A percentile compares a stretch with the other conserved stretches of the same genome.
These are phyloP conservation scores for Paramarasmius palmivorus DNA, from an alignment of 1,284 basidiomycete genomes.

Conservation along the genomic window DNA sequence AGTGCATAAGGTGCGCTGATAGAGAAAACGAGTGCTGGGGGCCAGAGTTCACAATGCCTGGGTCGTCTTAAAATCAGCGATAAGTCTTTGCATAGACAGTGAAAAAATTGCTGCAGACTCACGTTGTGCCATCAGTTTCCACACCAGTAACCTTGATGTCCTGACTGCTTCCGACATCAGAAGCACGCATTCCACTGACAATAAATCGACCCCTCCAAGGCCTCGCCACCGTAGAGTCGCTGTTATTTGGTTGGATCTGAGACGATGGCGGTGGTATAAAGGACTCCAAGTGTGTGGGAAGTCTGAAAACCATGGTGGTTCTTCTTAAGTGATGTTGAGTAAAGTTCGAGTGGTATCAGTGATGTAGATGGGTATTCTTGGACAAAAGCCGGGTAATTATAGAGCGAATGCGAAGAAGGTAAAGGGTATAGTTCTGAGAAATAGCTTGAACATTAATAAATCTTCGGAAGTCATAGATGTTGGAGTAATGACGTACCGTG, in stretches of 20 bases:
- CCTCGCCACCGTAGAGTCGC: conserved; percentile 5
- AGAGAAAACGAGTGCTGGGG: conserved; percentile 21
- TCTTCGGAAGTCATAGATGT: too few relatives aligned
- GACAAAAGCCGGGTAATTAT: too few relatives aligned
- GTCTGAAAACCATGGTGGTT: conserved; percentile 52
- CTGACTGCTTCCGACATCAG: conserved; percentile 45
- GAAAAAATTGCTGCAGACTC: conserved; percentile 28
- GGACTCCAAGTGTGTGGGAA: conserved; percentile 59
- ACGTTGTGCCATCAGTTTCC: conserved; percentile 69
- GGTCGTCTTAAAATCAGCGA: conserved; percentile 12
- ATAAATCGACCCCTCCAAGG: conserved; percentile 60
- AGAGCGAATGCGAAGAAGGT: too few relatives aligned
- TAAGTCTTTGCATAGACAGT: background rate
- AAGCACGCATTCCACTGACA: conserved; percentile 45
- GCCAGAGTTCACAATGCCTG: conserved; percentile 30
- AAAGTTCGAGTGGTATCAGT: too few relatives aligned
- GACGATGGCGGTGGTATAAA: conserved; percentile 51
- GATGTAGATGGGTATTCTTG: too few relatives aligned
- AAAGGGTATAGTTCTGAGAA: too few relatives aligned
- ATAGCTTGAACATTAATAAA: too few relatives aligned
- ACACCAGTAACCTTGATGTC: conserved; percentile 59
- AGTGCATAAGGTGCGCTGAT: conserved; percentile 16
- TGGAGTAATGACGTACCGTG: too few relatives aligned
- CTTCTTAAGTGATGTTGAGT: too few relatives aligned
- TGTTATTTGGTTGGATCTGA: conserved; percentile 9